These are phyloP conservation scores for Protomyces inundatus DNA, from an alignment of 1,139 yeast genomes.

Conservation along the genomic window DNA sequence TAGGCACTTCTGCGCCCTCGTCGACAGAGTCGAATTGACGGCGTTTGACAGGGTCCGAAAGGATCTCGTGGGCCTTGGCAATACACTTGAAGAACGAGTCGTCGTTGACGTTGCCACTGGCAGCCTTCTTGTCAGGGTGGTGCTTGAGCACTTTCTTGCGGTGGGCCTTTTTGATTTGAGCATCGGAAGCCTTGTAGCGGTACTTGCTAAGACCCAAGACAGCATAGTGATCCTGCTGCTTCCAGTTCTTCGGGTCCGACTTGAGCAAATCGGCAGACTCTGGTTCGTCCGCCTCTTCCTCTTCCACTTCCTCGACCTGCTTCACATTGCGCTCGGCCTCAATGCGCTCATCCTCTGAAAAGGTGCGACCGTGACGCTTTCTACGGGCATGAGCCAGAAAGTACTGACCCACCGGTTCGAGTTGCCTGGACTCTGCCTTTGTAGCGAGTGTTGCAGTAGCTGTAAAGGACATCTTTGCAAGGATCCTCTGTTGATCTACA, in stretches of 20 bases:
- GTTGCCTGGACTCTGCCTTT: constrained; percentile 33
- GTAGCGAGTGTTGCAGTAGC: constrained; percentile 19
- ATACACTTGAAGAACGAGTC: constrained; percentile 98
- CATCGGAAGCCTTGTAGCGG: constrained; percentile 87
- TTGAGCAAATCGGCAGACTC: constrained; percentile 65
- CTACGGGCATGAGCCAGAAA: constrained; percentile 96
- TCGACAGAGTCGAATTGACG: constrained; percentile 95
- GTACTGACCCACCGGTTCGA: constrained; percentile 95
- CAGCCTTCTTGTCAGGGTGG: constrained; percentile 96
- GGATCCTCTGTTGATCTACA: not conserved
- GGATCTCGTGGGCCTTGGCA: constrained; percentile 89
- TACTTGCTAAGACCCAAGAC: constrained; percentile 89
- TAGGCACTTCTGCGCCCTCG: constrained; percentile 72
- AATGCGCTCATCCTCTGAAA: constrained; percentile 93
- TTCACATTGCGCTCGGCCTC: constrained; percentile 88
- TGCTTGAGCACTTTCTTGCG: constrained; percentile 94
- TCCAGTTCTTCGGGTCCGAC: constrained; percentile 98
- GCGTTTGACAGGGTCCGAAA: constrained; percentile 80
- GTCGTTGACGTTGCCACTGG: constrained; percentile 81
- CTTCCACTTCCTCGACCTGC: constrained; percentile 66
- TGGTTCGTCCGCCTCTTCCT: constrained; percentile 72
- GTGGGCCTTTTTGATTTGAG: constrained; percentile 87
- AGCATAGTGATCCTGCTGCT: constrained; percentile 83
- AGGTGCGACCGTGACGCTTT: constrained; percentile 92
- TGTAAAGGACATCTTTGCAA: not conserved